Base-by-base conservation (phyloP, 148 eudicot genomes). In the Spergularia marina region DNA sequence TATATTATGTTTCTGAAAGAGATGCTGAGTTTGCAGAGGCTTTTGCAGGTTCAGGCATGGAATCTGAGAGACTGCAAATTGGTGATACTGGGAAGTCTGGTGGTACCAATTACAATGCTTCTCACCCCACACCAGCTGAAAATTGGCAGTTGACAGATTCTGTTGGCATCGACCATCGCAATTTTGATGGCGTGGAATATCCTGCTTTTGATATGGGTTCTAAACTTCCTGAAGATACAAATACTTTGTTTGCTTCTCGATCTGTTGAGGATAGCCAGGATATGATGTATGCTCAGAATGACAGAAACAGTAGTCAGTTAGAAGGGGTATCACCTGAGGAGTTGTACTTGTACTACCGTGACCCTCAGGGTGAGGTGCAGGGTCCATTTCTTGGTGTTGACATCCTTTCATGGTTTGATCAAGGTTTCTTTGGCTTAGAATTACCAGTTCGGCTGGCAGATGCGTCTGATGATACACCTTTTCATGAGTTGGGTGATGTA, bases 331-430 rank as follows among this genome's bases (percentile, higher is more conserved):
- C 86, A 18, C 87, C 89, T 7, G 97, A 91, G 85, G 98, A 95
- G 74, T 76, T 95, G 74, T 89, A 89, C 74, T 80, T 95, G 76
- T 89, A 63, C 75, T 95, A 95, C 68, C 80, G 78, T 66, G 98
- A 95, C 84, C 98, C 98, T 68, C 98, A 95, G 85, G 97, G 97
- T 70, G 92, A 90, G 71, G 83, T 90, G 16, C 98, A 95, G 81
- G 98, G 98, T 49, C 98, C 98, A 49, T 94, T 95, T 86, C 97
- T 92, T 63, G 98, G 98, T 23, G 92, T 79, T 71, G 98, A 95
- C 81, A 87, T 95, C 74, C 91, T 95, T 69, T 90, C 96, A 41
- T 95, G 98, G 98, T 95, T 89, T 78, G 96, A 92, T 49, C 98
- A 92, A 85, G 98, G 98, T 25, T 95, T 90, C 88, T 95, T 95